Conservation (phyloP, 2,329 filamentous ascomycete species). For the Scytalidium lignicola region DNA sequence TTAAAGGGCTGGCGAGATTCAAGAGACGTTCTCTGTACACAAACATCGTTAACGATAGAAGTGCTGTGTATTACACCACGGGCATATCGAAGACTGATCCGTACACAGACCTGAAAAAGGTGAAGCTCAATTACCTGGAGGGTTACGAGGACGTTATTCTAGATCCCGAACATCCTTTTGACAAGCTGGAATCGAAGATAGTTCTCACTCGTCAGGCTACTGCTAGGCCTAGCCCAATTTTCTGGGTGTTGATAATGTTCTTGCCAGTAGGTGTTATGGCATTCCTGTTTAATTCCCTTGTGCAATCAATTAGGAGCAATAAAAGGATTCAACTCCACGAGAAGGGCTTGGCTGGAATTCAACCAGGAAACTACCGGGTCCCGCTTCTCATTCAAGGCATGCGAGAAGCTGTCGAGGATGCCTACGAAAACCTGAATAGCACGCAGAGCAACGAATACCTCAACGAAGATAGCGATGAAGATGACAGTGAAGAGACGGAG, state of each 20-base stretch:
- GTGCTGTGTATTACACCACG: constrained; percentile 79
- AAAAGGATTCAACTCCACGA: constrained; percentile 74
- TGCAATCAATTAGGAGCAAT: constrained; percentile 72
- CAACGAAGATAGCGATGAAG: constrained; percentile 47
- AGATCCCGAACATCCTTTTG: constrained; percentile 59
- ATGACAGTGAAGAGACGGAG: constrained; percentile 26
- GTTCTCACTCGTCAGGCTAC: constrained; percentile 27
- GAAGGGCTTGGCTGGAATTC: constrained; percentile 60
- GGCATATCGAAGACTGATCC: constrained; percentile 73
- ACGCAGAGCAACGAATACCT: constrained; percentile 69
- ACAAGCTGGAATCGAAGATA: constrained; percentile 33
- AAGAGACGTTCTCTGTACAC: constrained; percentile 72
- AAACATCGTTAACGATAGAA: constrained; percentile 83
- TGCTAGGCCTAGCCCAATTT: constrained; percentile 46
- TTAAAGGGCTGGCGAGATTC: constrained; percentile 72
- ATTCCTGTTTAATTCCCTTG: constrained; percentile 69
- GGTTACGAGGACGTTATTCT: constrained; percentile 74
- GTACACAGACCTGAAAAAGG: constrained; percentile 59
- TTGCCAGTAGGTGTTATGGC: constrained; percentile 66
- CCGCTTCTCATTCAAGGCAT: constrained; percentile 72
- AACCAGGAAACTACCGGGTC: constrained; percentile 66
- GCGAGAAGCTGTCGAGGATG: constrained; percentile 69
- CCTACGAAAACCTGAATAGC: constrained; percentile 68
- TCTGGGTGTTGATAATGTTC: constrained; percentile 40
- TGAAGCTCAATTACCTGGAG: constrained; percentile 68